Conservation (phyloP, 2,329 filamentous ascomycete species). For the Ilyonectria robusta region DNA sequence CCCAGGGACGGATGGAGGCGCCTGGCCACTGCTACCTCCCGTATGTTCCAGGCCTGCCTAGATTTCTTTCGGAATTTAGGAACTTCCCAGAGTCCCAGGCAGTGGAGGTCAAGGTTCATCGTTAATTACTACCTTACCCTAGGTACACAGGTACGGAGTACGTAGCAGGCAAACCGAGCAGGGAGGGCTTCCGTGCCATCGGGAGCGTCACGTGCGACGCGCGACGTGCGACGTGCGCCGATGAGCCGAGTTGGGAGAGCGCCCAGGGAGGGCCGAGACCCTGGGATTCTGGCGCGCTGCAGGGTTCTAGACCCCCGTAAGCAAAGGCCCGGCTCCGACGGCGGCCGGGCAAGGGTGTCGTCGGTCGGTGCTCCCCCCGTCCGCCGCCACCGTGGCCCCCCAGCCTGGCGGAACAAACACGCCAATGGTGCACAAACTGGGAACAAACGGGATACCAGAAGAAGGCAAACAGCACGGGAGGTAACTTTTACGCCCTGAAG, state of each 20-base stretch:
- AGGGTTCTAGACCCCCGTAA: slow-evolving; percentile 19
- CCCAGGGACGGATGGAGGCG: neutral
- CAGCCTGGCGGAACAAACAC: neutral
- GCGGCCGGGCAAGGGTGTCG: slow-evolving; percentile 20
- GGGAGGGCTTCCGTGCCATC: slow-evolving; percentile 16
- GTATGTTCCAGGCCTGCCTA: too few species aligned
- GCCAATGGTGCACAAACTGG: slow-evolving; percentile 6
- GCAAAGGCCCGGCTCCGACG: slow-evolving; percentile 30
- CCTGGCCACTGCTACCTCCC: too few species aligned
- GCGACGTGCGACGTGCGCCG: slow-evolving; percentile 20
- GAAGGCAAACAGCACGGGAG: neutral
- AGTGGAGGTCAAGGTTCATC: neutral
- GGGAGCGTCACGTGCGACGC: slow-evolving; percentile 26
- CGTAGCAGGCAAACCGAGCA: neutral
- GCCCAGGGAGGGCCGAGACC: slow-evolving; percentile 30
- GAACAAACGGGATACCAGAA: slow-evolving; percentile 6
- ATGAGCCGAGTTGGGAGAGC: slow-evolving; percentile 22
- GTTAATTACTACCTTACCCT: neutral
- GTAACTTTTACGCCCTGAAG: neutral
- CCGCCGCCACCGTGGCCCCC: neutral
- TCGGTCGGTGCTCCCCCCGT: neutral
- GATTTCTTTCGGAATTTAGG: neutral
- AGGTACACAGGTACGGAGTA: too few species aligned
- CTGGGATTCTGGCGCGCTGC: slow-evolving; percentile 12
- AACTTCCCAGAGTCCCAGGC: neutral